phyloP scores from a whole-genome alignment of 2,329 filamentous ascomycete genomes.

The Fusarium torulosum region DNA sequence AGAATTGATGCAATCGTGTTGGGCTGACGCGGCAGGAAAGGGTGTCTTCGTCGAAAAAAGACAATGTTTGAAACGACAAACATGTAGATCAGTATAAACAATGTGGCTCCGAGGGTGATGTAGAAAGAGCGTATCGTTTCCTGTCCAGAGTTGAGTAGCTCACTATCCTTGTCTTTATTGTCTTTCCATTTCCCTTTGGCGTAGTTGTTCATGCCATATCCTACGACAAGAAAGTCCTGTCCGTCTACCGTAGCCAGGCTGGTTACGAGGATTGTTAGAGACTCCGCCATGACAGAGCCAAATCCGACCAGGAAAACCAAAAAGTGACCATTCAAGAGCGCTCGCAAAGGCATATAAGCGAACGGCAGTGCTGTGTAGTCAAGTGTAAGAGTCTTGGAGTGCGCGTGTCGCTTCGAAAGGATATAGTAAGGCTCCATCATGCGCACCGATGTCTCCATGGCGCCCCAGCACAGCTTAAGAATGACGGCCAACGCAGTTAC shows the following conservation, averaged over 20 bases:
- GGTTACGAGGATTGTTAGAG: slow-evolving; percentile 77
- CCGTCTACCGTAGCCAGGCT: slow-evolving; percentile 75
- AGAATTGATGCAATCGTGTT: slow-evolving; percentile 82
- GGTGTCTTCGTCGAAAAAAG: slow-evolving; percentile 71
- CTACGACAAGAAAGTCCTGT: slow-evolving; percentile 63
- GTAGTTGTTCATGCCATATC: slow-evolving; percentile 28
- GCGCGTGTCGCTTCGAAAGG: slow-evolving; percentile 74
- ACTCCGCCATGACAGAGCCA: slow-evolving; percentile 78
- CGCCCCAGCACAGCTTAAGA: slow-evolving; percentile 77
- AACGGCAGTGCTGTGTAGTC: slow-evolving; percentile 81
- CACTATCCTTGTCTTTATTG: slow-evolving; percentile 36
- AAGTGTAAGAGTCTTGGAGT: slow-evolving; percentile 73
- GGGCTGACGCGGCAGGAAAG: slow-evolving; percentile 82
- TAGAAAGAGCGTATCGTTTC: slow-evolving; percentile 75
- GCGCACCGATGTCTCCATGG: slow-evolving; percentile 76
- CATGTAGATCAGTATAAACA: slow-evolving; percentile 76
- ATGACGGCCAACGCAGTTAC: slow-evolving; percentile 74
- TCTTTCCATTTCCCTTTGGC: slow-evolving; percentile 19
- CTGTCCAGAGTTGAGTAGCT: slow-evolving; percentile 63
- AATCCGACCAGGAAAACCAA: slow-evolving; percentile 77
- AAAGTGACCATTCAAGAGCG: slow-evolving; percentile 72
- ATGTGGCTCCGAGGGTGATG: slow-evolving; percentile 71
- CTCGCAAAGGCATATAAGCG: slow-evolving; percentile 71
- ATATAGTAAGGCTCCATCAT: slow-evolving; percentile 83
- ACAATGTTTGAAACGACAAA: slow-evolving; percentile 69